Evolutionary conservation across 163 green algal species (phyloP), one percentile per base, ranked within the genome.

Genomic region (Scenedesmus sp.): DNA sequence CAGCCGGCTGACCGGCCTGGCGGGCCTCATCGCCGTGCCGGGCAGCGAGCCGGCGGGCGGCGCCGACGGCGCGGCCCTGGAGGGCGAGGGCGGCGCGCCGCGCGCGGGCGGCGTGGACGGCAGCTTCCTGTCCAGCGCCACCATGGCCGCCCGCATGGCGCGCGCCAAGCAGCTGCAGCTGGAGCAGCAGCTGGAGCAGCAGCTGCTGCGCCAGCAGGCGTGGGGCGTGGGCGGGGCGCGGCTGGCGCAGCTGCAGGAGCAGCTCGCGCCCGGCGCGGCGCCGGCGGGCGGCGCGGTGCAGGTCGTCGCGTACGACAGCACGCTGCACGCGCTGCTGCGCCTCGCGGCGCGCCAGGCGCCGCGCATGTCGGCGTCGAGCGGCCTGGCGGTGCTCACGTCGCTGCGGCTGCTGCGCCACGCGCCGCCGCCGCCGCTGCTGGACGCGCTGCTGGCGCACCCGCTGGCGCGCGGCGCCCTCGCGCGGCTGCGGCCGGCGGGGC

Each of bases 101-200:
- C 39, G 29, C 57, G n/a, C n/a, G n/a, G n/a, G n/a, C n/a, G n/a
- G n/a, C n/a, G n/a, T n/a, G n/a, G n/a, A n/a, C n/a, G 22, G 63
- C 63, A n/a, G 67, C 5, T 54, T 77, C 5, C 67, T 77, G 0
- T 57, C 18, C 24, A 24, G 33, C 28, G 67, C 67, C 13, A 77
- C 67, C 13, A 77, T 77, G 67, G 67, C 67, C 2, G 53, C 67
- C 0, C 67, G 67, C n/a, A 77, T 77, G 67, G 67, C 66, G 5
- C 14, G 1, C 4, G 66, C 33, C 0, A 31, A 51, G 50, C 50
- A 75, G 33, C 67, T 57, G 53, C 67, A 66, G 33, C 20, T 29
- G 15, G 67, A 77, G 24, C 67, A 77, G 67, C 66, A 75, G 66
- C 66, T 54, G 64, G 17, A 62, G n/a, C 39, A 65, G 34, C 29